Conservation (phyloP, 2,329 filamentous ascomycete genomes). For the Fusarium buxicola region DNA sequence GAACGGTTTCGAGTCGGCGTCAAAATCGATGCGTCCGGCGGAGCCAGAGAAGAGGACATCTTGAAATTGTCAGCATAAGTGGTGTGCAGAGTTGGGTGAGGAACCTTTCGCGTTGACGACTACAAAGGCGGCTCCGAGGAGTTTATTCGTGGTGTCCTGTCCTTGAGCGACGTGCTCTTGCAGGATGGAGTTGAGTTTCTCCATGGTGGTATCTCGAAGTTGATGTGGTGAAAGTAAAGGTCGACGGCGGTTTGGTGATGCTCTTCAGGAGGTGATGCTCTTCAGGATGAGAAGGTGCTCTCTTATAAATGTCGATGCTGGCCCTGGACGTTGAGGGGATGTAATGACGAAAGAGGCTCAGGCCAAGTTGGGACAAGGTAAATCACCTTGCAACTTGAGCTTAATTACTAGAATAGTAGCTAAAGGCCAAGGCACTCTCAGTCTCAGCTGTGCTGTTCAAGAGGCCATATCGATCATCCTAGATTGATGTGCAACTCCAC, state of each 20-base stretch:
- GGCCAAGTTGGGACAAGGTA: too few relatives aligned
- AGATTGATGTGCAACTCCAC: conserved; percentile 25
- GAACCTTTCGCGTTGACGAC: conserved; percentile 50
- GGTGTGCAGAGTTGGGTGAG: not conserved
- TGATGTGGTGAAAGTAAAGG: not conserved
- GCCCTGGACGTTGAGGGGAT: not conserved
- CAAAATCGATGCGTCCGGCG: conserved; percentile 52
- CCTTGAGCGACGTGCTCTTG: conserved; percentile 45
- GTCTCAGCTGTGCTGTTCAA: too few relatives aligned
- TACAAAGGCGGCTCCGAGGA: conserved; percentile 53
- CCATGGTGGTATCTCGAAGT: conserved; percentile 36
- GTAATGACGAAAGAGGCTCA: too few relatives aligned
- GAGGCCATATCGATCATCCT: conserved; percentile 11
- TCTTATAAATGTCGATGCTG: not conserved
- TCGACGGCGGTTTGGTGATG: too few relatives aligned
- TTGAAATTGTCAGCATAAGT: conserved; percentile 25
- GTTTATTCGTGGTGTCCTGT: conserved; percentile 48
- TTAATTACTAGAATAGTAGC: too few relatives aligned
- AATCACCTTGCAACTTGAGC: too few relatives aligned
- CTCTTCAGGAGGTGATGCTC: not conserved
- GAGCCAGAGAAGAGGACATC: conserved; percentile 52
- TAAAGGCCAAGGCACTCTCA: too few relatives aligned
- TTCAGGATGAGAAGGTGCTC: not conserved
- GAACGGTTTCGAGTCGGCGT: conserved; percentile 47
- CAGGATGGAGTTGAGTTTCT: conserved; percentile 48